Evolutionary conservation across 768 basidiomycete species (phyloP).

Genomic region (Mrakia blollopis): DNA sequence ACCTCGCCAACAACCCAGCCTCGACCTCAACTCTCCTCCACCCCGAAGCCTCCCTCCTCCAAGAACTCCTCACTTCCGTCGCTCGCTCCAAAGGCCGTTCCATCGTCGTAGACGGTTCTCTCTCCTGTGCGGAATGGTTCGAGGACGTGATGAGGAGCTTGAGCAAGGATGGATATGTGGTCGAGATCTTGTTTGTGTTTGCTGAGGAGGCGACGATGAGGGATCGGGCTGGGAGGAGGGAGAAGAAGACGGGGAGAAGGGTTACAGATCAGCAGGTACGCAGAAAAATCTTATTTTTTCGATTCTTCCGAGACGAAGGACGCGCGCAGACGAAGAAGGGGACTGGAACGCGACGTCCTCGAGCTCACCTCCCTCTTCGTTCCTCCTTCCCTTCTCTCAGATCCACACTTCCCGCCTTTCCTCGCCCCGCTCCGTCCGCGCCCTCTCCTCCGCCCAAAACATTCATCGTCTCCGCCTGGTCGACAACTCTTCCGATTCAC

Average conservation of each 20-base stretch:
- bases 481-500: conserved; percentile 38
- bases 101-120: conserved; percentile 40
- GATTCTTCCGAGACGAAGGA: neutral
- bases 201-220: conserved; percentile 36
- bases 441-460: conserved; percentile 32
- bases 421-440: conserved; percentile 29
- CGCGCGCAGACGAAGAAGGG: neutral
- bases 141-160: conserved; percentile 35
- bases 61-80: conserved; percentile 37
- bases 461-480: conserved; percentile 38
- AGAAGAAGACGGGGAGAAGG: conserved; percentile 36
- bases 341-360: no score
- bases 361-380: conserved; percentile 4
- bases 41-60: conserved; percentile 39
- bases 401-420: conserved; percentile 33
- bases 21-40: conserved; percentile 37
- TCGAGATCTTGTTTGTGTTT: conserved; percentile 41
- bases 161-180: conserved; percentile 33
- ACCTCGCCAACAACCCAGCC: conserved; percentile 30
- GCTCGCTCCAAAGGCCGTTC: conserved; percentile 33
- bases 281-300: no score
- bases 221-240: conserved; percentile 36
- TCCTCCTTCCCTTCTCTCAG: conserved; percentile 12
- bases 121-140: conserved; percentile 39
- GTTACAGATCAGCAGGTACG: conserved; percentile 18